These are phyloP conservation scores for Exophiala lecanii-corni DNA, from an alignment of 2,329 filamentous ascomycete species.

Conservation along the genomic window DNA sequence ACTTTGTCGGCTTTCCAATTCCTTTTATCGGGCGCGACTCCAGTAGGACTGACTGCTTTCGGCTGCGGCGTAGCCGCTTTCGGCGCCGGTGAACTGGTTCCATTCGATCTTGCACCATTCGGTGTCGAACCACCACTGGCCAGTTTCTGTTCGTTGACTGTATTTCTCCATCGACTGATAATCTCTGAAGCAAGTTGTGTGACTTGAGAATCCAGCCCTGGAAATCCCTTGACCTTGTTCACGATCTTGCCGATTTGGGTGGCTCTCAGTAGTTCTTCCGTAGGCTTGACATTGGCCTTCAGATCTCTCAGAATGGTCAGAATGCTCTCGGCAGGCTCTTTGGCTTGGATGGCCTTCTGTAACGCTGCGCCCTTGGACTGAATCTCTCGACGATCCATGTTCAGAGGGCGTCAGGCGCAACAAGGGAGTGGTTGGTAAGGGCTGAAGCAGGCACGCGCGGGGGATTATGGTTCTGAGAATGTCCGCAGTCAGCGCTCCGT, in stretches of 20 bases:
- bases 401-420: constrained; percentile 7
- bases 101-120: constrained; percentile 43
- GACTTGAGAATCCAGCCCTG: constrained; percentile 59
- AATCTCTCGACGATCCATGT: constrained; percentile 79
- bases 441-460: not conserved
- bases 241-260: constrained; percentile 90
- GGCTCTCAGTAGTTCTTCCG: constrained; percentile 82
- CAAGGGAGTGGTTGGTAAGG: not conserved
- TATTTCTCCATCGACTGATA: constrained; percentile 80
- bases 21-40: constrained; percentile 67
- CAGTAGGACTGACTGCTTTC: constrained; percentile 16
- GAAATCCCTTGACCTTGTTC: constrained; percentile 78
- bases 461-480: no score
- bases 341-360: constrained; percentile 69
- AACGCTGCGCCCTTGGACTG: constrained; percentile 71
- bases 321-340: constrained; percentile 68
- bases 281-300: constrained; percentile 74
- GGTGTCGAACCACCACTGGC: constrained; percentile 25
- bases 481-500: no score
- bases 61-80: constrained; percentile 41
- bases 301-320: constrained; percentile 71
- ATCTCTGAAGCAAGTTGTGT: constrained; percentile 73
- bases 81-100: constrained; percentile 49
- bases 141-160: constrained; percentile 56
- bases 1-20: constrained; percentile 68